Conservation (phyloP, 2,329 filamentous ascomycete genomes). For the Colletotrichum endophyticum region DNA sequence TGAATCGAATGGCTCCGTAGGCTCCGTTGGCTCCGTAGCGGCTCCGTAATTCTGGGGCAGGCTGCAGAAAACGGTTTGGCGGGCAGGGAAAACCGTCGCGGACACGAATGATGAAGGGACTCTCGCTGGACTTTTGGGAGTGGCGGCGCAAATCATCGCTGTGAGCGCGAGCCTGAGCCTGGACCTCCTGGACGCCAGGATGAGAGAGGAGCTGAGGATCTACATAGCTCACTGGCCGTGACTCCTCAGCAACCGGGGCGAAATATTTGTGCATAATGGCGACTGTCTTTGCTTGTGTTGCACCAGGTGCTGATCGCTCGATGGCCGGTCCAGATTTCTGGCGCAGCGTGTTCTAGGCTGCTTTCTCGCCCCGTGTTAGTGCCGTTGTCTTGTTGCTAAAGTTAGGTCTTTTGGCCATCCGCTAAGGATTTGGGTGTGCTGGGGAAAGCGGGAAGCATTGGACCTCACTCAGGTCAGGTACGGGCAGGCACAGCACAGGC, state of each 20-base stretch:
- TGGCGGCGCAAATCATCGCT: background rate
- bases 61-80: background rate
- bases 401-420: constrained; percentile 10
- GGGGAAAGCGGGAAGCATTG: background rate
- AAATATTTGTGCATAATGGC: background rate
- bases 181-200: background rate
- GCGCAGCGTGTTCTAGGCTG: constrained; percentile 12
- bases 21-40: background rate
- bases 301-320: constrained; percentile 2
- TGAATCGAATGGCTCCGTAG: background rate
- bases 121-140: background rate
- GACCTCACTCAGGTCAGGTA: background rate
- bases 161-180: background rate
- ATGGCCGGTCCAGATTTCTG: constrained; percentile 2
- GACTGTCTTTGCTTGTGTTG: background rate
- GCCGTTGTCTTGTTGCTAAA: constrained; percentile 16
- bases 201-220: background rate
- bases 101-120: background rate
- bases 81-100: background rate
- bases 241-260: background rate
- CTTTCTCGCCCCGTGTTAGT: background rate
- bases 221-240: background rate
- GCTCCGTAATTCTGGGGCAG: constrained; percentile 5
- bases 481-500: background rate
- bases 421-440: background rate